Base-by-base conservation (phyloP, 2,329 filamentous ascomycete genomes). In the Taxawa tesnikishii region DNA sequence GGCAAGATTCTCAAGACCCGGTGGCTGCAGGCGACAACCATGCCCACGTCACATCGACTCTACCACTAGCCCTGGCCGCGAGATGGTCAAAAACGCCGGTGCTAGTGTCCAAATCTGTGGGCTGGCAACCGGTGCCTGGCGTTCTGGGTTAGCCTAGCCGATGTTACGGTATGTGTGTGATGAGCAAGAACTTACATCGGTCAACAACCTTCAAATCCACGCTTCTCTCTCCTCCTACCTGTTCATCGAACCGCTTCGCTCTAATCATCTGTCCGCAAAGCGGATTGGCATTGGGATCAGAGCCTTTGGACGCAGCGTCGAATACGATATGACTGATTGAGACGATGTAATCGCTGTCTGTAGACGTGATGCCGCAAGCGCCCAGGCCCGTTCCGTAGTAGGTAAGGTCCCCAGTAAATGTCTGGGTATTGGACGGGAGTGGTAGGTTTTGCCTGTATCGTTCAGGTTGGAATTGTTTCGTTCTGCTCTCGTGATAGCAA, bases 381-480 rank as follows among this genome's bases (percentile, higher is more conserved):
- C 82, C 81, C 4, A 83, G 62, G 0, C 54, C 70, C 0, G 78
- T 70, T 12, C 61, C 58, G 51, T 80, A 87, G 58, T 75, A 87
- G 1, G 78, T 83, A 31, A 82, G 51, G 30, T 82, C 75, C 32
- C 77, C 79, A 4, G 58, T 65, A 44, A 70, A 73, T 1, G 65
- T 63, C 1, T 64, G 59, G 8, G 61, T 59, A 34, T 67, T 62
- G 15, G 56, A 58, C 3, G 69, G 69, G 6, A 73, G 57, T 3
- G 68, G 68, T 5, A 73, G 55, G 39, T 67, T 65, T 26, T 50
- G 43, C 32, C 39, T 36, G 28, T 51, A n/a, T n/a, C n/a, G n/a
- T n/a, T n/a, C n/a, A n/a, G n/a, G n/a, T n/a, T n/a, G n/a, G n/a
- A n/a, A n/a, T n/a, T 55, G 26, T 12, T 5, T 10, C 12, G 32